These are phyloP conservation scores for Cryptococcus sp. DNA, from an alignment of 1,284 basidiomycete genomes.

Conservation along the genomic window DNA sequence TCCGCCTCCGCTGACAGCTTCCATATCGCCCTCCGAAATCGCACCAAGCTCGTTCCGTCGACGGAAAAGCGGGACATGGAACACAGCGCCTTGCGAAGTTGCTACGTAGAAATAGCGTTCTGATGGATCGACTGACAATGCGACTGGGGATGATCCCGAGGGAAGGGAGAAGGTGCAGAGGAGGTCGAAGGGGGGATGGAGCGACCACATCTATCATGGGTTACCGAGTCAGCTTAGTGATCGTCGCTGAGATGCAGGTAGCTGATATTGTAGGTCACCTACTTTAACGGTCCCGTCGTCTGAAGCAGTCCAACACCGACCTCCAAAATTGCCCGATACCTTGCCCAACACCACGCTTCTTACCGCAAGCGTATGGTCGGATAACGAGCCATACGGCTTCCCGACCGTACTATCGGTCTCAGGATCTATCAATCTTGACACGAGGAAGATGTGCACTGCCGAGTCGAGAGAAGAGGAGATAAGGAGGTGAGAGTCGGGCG, in stretches of 20 bases:
- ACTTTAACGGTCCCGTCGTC: constrained; percentile 93
- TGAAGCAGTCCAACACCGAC: constrained; percentile 67
- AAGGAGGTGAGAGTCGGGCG: constrained; percentile 74
- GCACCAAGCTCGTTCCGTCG: constrained; percentile 54
- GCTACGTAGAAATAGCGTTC: constrained; percentile 88
- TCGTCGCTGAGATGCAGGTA: neutral
- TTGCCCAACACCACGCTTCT: constrained; percentile 77
- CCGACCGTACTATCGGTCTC: constrained; percentile 24
- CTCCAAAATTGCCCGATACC: constrained; percentile 30
- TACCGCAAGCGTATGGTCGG: constrained; percentile 89
- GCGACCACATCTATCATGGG: constrained; percentile 68
- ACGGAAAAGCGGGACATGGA: constrained; percentile 78
- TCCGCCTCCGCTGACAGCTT: constrained; percentile 76
- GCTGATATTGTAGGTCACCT: constrained; percentile 15
- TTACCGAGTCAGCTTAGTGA: constrained; percentile 9
- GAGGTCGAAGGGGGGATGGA: constrained; percentile 67
- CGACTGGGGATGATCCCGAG: constrained; percentile 56
- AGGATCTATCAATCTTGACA: constrained; percentile 57
- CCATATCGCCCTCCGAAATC: constrained; percentile 54
- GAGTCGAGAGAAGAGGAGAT: constrained; percentile 89
- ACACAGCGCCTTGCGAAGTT: constrained; percentile 67
- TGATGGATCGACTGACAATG: constrained; percentile 73
- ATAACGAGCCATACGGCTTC: constrained; percentile 74
- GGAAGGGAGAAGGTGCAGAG: constrained; percentile 86
- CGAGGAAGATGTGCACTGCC: constrained; percentile 81